phyloP scores from a whole-genome alignment of 495 filamentous ascomycete genomes.

The Neurospora tetrasperma region DNA sequence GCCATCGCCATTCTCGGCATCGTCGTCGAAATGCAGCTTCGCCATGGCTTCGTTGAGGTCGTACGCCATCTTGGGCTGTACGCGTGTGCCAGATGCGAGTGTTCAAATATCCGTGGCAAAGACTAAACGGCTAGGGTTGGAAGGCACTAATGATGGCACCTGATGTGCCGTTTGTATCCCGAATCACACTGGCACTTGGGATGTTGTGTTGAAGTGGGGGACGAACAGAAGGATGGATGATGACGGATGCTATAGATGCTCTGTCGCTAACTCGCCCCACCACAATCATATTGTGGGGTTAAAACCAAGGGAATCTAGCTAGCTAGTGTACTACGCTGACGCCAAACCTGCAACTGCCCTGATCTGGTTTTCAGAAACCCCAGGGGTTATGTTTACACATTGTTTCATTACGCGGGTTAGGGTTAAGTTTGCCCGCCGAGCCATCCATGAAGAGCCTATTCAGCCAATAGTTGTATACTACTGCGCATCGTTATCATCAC shows the following conservation, averaged over 20 bases:
- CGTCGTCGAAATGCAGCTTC: constrained; percentile 26
- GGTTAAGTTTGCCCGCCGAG: neutral
- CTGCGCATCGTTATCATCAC: neutral
- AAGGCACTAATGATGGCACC: neutral
- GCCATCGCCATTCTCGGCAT: constrained; percentile 6
- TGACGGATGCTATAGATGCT: neutral
- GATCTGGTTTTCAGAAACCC: neutral
- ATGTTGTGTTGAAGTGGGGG: neutral
- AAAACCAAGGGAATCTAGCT: neutral
- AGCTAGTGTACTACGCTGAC: neutral
- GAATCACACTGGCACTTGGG: neutral
- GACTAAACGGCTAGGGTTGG: neutral
- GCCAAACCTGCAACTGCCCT: neutral
- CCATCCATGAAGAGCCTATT: neutral
- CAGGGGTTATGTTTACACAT: neutral
- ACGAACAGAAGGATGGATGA: neutral
- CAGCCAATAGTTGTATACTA: neutral
- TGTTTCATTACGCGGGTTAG: neutral
- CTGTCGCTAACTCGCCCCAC: constrained; percentile 7
- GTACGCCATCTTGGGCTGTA: constrained; percentile 25
- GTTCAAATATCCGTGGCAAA: neutral
- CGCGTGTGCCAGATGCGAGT: neutral
- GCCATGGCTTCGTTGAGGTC: constrained; percentile 30
- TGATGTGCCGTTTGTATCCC: neutral
- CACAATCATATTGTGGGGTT: constrained; percentile 13